Evolutionary conservation across 192 early-diverging fungal species (phyloP).

Genomic region (Rhizophagus sp.): DNA sequence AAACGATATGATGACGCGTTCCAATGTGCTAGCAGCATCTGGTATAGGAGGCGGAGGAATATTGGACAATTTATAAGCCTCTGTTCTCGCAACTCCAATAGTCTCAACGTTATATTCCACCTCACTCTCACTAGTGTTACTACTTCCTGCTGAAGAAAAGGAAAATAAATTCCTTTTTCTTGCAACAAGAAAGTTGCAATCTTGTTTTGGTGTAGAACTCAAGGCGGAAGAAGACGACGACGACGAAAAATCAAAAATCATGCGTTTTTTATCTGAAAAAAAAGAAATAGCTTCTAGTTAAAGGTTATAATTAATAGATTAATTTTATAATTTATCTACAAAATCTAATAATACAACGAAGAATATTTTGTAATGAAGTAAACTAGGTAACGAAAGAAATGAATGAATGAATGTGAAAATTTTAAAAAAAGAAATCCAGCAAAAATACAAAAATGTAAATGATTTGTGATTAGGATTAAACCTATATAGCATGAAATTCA

Average conservation of each 20-base stretch:
- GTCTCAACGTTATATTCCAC: neutral
- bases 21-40: neutral
- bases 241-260: slow-evolving; percentile 14
- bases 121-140: slow-evolving; percentile 17
- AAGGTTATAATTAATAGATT: neutral
- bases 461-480: neutral
- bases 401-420: too few relatives aligned
- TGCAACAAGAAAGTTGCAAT: slow-evolving; percentile 27
- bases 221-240: neutral
- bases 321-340: too few relatives aligned
- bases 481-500: neutral
- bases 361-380: neutral
- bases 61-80: neutral
- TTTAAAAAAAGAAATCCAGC: too few relatives aligned
- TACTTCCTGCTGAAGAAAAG: slow-evolving; percentile 11
- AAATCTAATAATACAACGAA: too few relatives aligned
- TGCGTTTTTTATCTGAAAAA: slow-evolving; percentile 34
- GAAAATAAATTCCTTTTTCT: slow-evolving; percentile 28
- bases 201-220: slow-evolving; percentile 4
- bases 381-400: neutral
- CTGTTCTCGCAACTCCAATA: neutral
- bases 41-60: neutral
- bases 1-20: neutral
- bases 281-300: neutral
- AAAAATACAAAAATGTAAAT: too few relatives aligned